Evolutionary conservation across 2,329 filamentous ascomycete genomes (phyloP).

Genomic region (Trichoderma brevicompactum): DNA sequence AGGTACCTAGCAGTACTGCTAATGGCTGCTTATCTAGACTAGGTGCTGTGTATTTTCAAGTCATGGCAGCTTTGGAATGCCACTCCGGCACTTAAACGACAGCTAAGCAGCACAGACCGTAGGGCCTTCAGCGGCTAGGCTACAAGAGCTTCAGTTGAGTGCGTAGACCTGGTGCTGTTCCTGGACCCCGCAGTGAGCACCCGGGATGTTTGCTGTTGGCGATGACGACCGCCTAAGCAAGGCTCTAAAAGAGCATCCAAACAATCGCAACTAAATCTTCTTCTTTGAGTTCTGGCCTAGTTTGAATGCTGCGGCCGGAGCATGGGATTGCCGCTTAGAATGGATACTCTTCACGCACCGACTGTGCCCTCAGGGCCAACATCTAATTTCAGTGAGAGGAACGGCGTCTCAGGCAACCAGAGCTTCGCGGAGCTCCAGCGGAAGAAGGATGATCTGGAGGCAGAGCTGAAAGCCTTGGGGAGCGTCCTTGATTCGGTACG

Average conservation of each 20-base stretch:
- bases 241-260: constrained; percentile 1
- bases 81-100: not conserved
- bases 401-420: constrained; percentile 66
- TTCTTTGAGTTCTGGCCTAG: not conserved
- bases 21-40: not conserved
- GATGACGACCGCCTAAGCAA: constrained; percentile 8
- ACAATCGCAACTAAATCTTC: not conserved
- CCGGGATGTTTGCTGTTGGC: constrained; percentile 2
- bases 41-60: not conserved
- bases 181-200: constrained; percentile 22
- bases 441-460: constrained; percentile 83
- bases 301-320: not conserved
- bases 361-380: constrained; percentile 75
- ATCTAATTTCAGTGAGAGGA: constrained; percentile 57
- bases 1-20: constrained; percentile 5
- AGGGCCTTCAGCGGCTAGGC: not conserved
- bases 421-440: constrained; percentile 79
- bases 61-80: not conserved
- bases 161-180: constrained; percentile 19
- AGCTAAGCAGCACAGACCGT: not conserved
- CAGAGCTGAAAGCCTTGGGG: constrained; percentile 82
- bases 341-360: constrained; percentile 63
- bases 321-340: constrained; percentile 36
- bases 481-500: constrained; percentile 85
- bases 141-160: constrained; percentile 15